A percentile compares a stretch with the other conserved stretches of the same genome.
phyloP scores from a whole-genome alignment of 2,329 filamentous ascomycete genomes.

The Colletotrichum filicis region DNA sequence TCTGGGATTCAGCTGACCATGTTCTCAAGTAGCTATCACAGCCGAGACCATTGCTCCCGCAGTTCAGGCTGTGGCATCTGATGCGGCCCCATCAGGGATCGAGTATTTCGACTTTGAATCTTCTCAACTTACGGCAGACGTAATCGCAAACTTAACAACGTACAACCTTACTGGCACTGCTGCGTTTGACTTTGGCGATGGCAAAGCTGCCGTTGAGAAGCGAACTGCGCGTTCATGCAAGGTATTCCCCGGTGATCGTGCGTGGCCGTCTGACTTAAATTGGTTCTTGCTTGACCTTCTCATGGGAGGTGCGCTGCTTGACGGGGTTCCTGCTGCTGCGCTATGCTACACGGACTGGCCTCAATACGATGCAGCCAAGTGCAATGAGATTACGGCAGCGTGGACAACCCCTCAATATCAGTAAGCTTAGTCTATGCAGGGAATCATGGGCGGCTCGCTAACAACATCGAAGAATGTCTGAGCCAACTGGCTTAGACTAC shows the following conservation, averaged over 20 bases:
- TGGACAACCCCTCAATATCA: slow-evolving; percentile 36
- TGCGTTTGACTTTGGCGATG: slow-evolving; percentile 8
- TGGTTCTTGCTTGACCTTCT: slow-evolving; percentile 24
- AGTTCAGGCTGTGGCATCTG: not conserved
- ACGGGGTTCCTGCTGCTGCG: slow-evolving; percentile 42
- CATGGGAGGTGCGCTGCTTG: slow-evolving; percentile 9
- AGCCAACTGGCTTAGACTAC: slow-evolving; percentile 63
- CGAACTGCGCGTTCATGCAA: slow-evolving; percentile 24
- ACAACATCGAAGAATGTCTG: not conserved
- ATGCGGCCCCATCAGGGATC: not conserved
- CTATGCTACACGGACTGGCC: slow-evolving; percentile 48
- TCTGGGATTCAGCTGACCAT: not conserved
- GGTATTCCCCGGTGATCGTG: slow-evolving; percentile 14
- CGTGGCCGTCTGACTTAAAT: slow-evolving; percentile 15
- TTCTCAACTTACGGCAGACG: not conserved
- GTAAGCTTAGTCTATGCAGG: slow-evolving; percentile 58
- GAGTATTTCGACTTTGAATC: slow-evolving; percentile 14
- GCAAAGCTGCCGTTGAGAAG: not conserved
- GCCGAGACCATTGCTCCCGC: not conserved
- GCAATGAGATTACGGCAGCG: slow-evolving; percentile 43
- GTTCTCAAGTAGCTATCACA: not conserved
- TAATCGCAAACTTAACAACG: not conserved
- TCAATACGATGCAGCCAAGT: slow-evolving; percentile 49
- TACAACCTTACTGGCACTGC: not conserved
- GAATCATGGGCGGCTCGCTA: slow-evolving; percentile 43